Base-by-base conservation (phyloP, 2,329 filamentous ascomycete genomes). In the Clonostachys rosea region DNA sequence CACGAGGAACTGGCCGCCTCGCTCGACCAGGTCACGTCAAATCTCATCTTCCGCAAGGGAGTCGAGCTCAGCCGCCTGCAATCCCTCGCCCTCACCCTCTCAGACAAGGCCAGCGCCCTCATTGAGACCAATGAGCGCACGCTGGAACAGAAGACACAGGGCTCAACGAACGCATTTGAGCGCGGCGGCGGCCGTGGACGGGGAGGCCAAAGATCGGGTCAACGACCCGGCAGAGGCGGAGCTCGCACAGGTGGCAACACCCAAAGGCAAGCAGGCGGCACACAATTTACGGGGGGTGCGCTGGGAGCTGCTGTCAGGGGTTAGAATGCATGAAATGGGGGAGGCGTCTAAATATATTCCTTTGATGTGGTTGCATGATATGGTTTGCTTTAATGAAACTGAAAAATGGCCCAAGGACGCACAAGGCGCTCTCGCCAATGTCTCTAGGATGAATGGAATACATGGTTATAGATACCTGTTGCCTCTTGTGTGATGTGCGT, bases 31-130 rank as follows among this genome's bases (percentile, higher is more conserved):
- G 92, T 99, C 71, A 96, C 95, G 61, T 86, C 88, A 57, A 95
- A 90, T 45, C 90, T 99, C 70, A 94, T 97, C 74, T 99, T 99
- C 89, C 87, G 94, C 70, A 97, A 99, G 84, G 95, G 94, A 50
- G 94, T 99, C 53, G 95, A 99, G 78, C 83, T 99, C 54, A 96
- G 90, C 63, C 85, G 95, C 58, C 83, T 99, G 54, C 94, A 99
- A 74, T 96, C 89, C 67, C 79, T 99, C 62, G 91, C 95, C 34
- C 84, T 99, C 55, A 94, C 91, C 10, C 79, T 99, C 45, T 90
- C 89, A 50, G 94, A 99, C 76, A 99, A 97, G 81, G 92, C 94
- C 49, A 95, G 91, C 65, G 84, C 86, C 46, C 86, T 99, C 50
- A 96, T 97, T 64, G 95, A 99, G 79, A 86, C 86, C 58, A 99